Base-by-base conservation (phyloP, 495 filamentous ascomycete species). In the Trichoderma orchidacearum region DNA sequence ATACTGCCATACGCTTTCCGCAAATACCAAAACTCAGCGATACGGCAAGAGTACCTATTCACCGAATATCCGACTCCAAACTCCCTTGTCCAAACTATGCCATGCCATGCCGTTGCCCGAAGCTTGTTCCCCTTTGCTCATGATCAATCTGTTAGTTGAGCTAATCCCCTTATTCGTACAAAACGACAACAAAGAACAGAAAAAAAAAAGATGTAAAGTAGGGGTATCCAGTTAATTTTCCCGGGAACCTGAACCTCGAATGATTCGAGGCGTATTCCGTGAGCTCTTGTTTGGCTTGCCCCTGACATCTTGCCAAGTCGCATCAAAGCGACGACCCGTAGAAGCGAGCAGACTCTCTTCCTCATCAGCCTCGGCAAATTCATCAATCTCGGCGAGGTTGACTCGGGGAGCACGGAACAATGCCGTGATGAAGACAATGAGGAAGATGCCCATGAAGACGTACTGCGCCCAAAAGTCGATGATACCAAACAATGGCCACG, bases 401-500 rank as follows among this genome's bases (percentile, higher is more conserved):
- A 94, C 65, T 62, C 78, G 82, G 1, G 92, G 90, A 8, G 89
- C 85, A 28, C 87, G 81, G 72, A 98, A 81, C 1, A 96, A 70
- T 2, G 85, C 81, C 2, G 82, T 84, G 31, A 88, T 36, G 59
- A 91, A 83, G 29, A 93, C 80, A 54, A 94, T 70, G 7, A 94
- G 64, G 70, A 93, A 95, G 13, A 96, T 74, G 18, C 75, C 89
- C 48, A 97, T 70, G 70, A 97, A 97, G 12, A 76, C 83, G 63
- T 95, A 96, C 65, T 97, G 94, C 0, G 88, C 87, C 91, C 90
- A 97, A 72, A 97, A 98, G 58, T 86, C 79, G 12, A 97, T 75
- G 31, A 81, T 85, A n/a, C 93, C 93, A 69, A 98, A 95, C 64
- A 95, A 87, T 15, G 94, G 92, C 75, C 90, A 98, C 70, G 92